phyloP scores from a whole-genome alignment of 1,284 basidiomycete species.

The Microbotryomycetes sp. region DNA sequence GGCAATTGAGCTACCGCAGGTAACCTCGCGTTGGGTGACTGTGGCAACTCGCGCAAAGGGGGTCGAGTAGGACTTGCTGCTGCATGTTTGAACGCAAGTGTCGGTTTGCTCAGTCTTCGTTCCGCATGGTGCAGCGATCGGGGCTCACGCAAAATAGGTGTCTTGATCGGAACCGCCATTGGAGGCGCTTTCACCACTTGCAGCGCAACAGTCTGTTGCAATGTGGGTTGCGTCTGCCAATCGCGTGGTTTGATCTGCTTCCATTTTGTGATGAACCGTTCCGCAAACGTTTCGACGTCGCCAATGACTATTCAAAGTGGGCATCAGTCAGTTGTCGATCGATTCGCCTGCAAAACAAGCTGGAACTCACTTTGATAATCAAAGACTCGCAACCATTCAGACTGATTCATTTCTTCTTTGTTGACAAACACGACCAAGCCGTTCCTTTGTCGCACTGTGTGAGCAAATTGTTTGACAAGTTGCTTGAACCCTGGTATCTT shows the following conservation, averaged over 20 bases:
- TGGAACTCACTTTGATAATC: conserved; percentile 56
- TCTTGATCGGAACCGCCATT: too few species aligned
- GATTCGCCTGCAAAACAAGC: conserved; percentile 8
- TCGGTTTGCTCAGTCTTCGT: too few species aligned
- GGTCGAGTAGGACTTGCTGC: neutral
- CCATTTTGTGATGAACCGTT: neutral
- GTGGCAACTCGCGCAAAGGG: neutral
- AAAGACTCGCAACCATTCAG: conserved; percentile 78
- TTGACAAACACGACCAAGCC: conserved; percentile 83
- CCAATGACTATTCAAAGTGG: neutral
- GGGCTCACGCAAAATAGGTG: too few species aligned
- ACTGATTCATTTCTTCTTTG: conserved; percentile 62
- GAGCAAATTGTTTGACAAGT: conserved; percentile 88
- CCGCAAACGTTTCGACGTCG: neutral
- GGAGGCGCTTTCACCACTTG: neutral
- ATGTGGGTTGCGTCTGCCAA: neutral
- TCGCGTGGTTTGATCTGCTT: neutral
- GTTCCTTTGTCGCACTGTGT: conserved; percentile 54
- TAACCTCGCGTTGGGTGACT: neutral
- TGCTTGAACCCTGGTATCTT: conserved; percentile 91
- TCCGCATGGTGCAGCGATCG: too few species aligned
- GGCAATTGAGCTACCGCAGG: neutral
- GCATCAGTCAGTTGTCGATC: neutral
- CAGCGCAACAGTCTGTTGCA: neutral
- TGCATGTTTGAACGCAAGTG: too few species aligned